A percentile compares a stretch with the other conserved stretches of the same genome.
Conservation (phyloP, 2,329 filamentous ascomycete genomes). For the Calonectria honghensis region DNA sequence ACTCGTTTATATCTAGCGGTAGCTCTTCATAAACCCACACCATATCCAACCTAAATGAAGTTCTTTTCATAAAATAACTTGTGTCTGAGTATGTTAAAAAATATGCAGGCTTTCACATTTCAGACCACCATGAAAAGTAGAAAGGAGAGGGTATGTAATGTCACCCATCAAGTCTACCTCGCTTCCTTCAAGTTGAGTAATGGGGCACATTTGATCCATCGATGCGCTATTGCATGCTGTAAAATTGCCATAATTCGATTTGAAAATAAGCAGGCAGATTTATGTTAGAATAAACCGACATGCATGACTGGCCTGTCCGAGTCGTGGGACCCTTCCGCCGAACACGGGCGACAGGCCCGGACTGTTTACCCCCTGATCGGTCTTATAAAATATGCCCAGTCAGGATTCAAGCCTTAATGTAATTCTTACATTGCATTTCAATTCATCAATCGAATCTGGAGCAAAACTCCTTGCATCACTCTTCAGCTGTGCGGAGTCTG, state of each 20-base stretch:
- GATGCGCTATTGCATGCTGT: background rate
- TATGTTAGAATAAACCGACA: background rate
- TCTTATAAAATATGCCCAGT: background rate
- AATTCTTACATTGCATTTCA: background rate
- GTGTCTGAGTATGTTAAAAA: background rate
- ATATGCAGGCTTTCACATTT: background rate
- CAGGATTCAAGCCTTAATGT: too few species aligned
- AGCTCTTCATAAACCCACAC: background rate
- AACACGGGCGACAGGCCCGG: constrained; percentile 11
- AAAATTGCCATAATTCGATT: background rate
- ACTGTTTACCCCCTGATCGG: background rate
- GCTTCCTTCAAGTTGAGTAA: background rate
- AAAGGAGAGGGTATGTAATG: background rate
- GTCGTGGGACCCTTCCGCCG: background rate
- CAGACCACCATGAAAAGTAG: background rate
- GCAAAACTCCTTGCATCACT: too few species aligned
- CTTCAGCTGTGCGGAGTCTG: background rate
- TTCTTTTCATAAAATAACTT: background rate
- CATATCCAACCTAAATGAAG: background rate
- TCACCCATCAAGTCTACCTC: background rate
- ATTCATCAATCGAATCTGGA: background rate
- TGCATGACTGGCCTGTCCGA: background rate
- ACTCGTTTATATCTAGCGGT: background rate
- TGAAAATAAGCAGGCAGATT: background rate
- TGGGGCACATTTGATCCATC: background rate